Evolutionary conservation across 768 basidiomycete genomes (phyloP).

Genomic region (Psilocybe azurescens): DNA sequence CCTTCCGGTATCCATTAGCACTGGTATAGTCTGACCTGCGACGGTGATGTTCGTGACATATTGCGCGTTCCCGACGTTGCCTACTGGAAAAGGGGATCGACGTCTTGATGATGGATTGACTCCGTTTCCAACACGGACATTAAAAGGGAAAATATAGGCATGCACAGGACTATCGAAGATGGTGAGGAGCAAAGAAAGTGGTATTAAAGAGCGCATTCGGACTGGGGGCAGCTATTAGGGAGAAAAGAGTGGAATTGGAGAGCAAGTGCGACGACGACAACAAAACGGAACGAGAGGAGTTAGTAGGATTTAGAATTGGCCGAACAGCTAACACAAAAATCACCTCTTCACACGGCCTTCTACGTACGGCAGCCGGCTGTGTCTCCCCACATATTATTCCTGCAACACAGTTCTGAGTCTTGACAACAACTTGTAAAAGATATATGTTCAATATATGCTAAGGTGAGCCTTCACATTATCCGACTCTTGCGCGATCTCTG

Average conservation of each 20-base stretch:
- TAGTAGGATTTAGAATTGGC: constrained; percentile 2
- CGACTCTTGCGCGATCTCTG: too few relatives aligned
- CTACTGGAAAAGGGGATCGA: constrained; percentile 48
- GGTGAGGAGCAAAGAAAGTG: constrained; percentile 47
- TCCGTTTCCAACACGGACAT: constrained; percentile 34
- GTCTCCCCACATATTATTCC: too few relatives aligned
- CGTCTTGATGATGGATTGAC: constrained; percentile 28
- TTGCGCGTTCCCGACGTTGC: constrained; percentile 73
- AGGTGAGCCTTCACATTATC: too few relatives aligned
- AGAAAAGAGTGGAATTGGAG: constrained; percentile 21
- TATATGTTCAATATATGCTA: too few relatives aligned
- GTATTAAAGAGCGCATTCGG: constrained; percentile 46
- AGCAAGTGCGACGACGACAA: constrained; percentile 17
- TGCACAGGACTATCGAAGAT: constrained; percentile 41
- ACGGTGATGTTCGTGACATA: constrained; percentile 77
- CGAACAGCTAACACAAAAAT: background rate
- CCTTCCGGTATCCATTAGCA: constrained; percentile 84
- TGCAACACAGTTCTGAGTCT: too few relatives aligned
- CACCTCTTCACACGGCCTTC: background rate
- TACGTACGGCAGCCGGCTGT: background rate
- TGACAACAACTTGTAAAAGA: too few relatives aligned
- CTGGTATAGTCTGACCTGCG: constrained; percentile 58
- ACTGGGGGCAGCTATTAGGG: constrained; percentile 25
- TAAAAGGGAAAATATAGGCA: constrained; percentile 44
- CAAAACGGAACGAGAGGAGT: background rate